Percentiles rank a stretch among this genome's conserved stretches.
Conservation (phyloP, 306 rosid genomes). For the Vigna hirtella region DNA sequence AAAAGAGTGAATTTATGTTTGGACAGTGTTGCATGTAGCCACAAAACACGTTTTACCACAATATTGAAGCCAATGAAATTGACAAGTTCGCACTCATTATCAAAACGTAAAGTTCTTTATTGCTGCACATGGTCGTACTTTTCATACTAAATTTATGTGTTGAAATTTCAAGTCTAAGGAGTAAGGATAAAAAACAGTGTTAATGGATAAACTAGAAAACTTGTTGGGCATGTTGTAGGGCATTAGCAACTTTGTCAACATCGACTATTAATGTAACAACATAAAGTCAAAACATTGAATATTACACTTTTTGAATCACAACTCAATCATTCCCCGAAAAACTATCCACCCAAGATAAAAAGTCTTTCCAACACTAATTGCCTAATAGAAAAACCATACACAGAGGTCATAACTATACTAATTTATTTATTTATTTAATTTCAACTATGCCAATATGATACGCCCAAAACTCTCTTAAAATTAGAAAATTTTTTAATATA, state of each 20-base stretch:
- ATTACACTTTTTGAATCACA: not conserved
- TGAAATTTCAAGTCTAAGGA: conserved; percentile 7
- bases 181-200: not conserved
- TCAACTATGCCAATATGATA: not conserved
- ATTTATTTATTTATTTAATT: not conserved
- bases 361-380: not conserved
- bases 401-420: not conserved
- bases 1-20: conserved; percentile 35
- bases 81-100: conserved; percentile 30
- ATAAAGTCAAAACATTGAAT: conserved; percentile 35
- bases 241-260: conserved; percentile 24
- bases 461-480: not conserved
- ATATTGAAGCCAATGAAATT: conserved; percentile 36
- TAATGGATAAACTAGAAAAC: not conserved
- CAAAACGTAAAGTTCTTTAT: conserved; percentile 4
- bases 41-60: conserved; percentile 53
- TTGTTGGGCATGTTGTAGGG: not conserved
- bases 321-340: not conserved
- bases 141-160: not conserved
- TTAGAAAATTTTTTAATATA: not conserved
- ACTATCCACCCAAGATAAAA: not conserved
- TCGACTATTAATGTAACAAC: not conserved
- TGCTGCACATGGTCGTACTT: conserved; percentile 11
- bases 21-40: conserved; percentile 49
- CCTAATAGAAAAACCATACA: not conserved